Conservation (phyloP, 176 grass and related monocot genomes). For the Musa beccarii region DNA sequence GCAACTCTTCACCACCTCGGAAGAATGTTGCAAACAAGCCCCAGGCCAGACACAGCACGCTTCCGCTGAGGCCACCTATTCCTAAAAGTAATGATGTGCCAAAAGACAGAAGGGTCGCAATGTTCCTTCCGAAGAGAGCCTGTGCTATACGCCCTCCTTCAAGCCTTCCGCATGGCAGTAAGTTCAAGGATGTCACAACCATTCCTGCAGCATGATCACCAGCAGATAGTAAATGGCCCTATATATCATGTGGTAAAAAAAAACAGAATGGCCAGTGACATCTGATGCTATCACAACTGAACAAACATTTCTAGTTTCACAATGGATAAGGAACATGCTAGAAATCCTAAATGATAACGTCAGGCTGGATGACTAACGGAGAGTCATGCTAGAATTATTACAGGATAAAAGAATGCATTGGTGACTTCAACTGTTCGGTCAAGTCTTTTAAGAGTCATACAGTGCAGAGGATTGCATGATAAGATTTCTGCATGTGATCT, state of each 20-base stretch:
- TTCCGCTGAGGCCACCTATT: conserved; percentile 55
- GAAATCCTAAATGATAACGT: too few relatives aligned
- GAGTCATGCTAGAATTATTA: too few relatives aligned
- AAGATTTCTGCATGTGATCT: too few relatives aligned
- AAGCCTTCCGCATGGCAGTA: conserved; percentile 70
- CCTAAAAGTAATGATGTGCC: conserved; percentile 57
- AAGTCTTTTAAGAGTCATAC: too few relatives aligned
- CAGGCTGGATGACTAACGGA: too few relatives aligned
- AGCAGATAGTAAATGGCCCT: background rate
- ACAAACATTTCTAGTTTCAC: too few relatives aligned
- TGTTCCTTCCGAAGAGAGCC: conserved; percentile 58
- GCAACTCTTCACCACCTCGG: conserved; percentile 84
- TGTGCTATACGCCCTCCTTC: conserved; percentile 85
- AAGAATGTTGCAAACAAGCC: conserved; percentile 88
- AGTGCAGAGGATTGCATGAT: too few relatives aligned
- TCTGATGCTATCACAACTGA: background rate
- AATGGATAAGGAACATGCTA: too few relatives aligned
- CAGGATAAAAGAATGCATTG: too few relatives aligned
- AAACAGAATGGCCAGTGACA: background rate
- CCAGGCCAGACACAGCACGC: conserved; percentile 89
- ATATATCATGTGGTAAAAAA: background rate
- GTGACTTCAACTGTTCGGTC: too few relatives aligned
- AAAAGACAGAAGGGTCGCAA: conserved; percentile 61
- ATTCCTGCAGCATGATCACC: conserved; percentile 27
- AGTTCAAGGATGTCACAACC: conserved; percentile 94